Conservation (phyloP, 768 basidiomycete genomes). For the Gautieria morchelliformis region DNA sequence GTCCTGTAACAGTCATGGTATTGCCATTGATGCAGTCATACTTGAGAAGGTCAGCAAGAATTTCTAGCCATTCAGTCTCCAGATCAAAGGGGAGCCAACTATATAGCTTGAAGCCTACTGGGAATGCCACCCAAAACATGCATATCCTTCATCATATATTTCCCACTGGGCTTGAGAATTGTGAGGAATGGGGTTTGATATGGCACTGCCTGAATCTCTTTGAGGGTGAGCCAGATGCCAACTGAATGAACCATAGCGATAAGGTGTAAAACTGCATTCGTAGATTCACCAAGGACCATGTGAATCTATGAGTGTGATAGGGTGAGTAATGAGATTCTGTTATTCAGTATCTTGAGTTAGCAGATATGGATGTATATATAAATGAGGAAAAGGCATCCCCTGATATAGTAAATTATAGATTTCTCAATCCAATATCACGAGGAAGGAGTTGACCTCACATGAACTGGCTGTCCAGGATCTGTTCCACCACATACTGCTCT, state of each 20-base stretch:
- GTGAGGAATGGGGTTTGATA: slow-evolving; percentile 92
- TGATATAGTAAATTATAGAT: too few species aligned
- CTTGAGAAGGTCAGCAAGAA: slow-evolving; percentile 78
- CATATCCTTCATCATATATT: slow-evolving; percentile 98
- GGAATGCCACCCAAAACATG: slow-evolving; percentile 95
- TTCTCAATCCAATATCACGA: too few species aligned
- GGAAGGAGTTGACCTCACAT: too few species aligned
- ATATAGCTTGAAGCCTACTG: slow-evolving; percentile 40
- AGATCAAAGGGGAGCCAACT: slow-evolving; percentile 5
- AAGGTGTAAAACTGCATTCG: slow-evolving; percentile 93
- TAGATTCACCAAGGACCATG: slow-evolving; percentile 96
- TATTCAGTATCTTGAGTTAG: too few species aligned
- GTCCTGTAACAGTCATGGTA: slow-evolving; percentile 85
- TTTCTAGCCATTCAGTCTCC: slow-evolving; percentile 39
- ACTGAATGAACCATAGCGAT: slow-evolving; percentile 96
- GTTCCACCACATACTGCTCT: too few species aligned
- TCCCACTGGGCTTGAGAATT: slow-evolving; percentile 93
- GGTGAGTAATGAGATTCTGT: not conserved
- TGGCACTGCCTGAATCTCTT: slow-evolving; percentile 91
- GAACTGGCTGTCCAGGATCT: too few species aligned
- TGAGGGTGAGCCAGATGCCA: slow-evolving; percentile 77
- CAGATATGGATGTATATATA: too few species aligned
- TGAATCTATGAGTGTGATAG: slow-evolving; percentile 48
- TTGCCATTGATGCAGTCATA: slow-evolving; percentile 85
- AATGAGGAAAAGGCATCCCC: too few species aligned